phyloP scores from a whole-genome alignment of 306 rosid species.

The Fagus sylvatica region DNA sequence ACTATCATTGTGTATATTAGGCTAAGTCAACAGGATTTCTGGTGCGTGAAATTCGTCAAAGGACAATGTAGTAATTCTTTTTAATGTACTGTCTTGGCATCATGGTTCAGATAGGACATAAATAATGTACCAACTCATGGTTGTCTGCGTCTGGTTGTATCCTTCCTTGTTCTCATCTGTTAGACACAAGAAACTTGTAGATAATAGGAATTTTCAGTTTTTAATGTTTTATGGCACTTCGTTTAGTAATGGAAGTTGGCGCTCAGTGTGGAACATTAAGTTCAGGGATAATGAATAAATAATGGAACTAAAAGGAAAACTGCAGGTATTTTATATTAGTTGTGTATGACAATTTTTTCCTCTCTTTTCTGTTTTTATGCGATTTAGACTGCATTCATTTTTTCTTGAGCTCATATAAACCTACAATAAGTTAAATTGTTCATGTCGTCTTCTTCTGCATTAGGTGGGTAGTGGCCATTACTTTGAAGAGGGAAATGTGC shows the following conservation, averaged over 20 bases:
- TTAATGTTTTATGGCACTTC: not conserved
- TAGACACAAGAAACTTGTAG: not conserved
- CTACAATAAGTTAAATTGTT: too few relatives aligned
- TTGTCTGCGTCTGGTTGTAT: not conserved
- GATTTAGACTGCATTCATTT: too few relatives aligned
- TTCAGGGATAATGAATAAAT: not conserved
- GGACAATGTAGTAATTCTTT: constrained; percentile 16
- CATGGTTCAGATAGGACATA: not conserved
- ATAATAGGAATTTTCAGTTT: not conserved
- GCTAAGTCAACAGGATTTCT: too few relatives aligned
- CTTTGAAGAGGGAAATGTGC: too few relatives aligned
- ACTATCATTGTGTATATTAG: not conserved
- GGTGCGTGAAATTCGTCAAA: constrained; percentile 16
- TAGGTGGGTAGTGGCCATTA: too few relatives aligned
- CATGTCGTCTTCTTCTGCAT: too few relatives aligned
- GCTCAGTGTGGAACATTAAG: too few relatives aligned
- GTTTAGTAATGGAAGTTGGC: too few relatives aligned
- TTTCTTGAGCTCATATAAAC: too few relatives aligned
- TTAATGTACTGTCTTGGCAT: not conserved
- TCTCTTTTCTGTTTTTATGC: not conserved
- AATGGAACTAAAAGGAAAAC: constrained; percentile 70
- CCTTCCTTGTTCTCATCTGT: not conserved
- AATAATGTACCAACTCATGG: not conserved
- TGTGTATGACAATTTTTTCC: not conserved
- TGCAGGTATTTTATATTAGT: constrained; percentile 59